These are phyloP conservation scores for Amylocarpus encephaloides DNA, from an alignment of 2,329 filamentous ascomycete species.

Conservation along the genomic window DNA sequence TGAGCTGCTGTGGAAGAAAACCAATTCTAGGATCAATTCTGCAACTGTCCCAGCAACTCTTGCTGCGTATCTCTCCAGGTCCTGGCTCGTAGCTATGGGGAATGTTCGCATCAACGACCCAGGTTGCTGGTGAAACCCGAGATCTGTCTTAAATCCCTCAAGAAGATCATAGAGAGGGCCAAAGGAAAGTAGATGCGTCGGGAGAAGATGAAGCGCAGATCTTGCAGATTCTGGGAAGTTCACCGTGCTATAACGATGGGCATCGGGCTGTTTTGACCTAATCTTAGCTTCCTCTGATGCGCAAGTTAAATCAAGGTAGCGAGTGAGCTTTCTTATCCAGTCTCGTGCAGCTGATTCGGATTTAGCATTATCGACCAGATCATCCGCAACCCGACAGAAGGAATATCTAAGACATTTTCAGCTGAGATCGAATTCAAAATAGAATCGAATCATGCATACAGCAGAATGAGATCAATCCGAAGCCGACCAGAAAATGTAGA, in stretches of 20 bases:
- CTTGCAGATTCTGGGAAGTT: slow-evolving; percentile 26
- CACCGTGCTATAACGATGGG: slow-evolving; percentile 19
- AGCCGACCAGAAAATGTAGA: slow-evolving; percentile 62
- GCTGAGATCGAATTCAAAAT: background rate
- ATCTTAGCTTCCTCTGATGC: slow-evolving; percentile 24
- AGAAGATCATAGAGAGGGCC: slow-evolving; percentile 58
- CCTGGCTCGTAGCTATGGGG: slow-evolving; percentile 52
- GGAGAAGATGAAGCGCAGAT: slow-evolving; percentile 52
- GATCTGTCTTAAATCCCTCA: slow-evolving; percentile 62
- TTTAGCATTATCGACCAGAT: slow-evolving; percentile 61
- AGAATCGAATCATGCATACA: slow-evolving; percentile 38
- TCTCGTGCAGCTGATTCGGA: slow-evolving; percentile 44
- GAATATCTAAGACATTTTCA: slow-evolving; percentile 49
- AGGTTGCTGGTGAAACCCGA: slow-evolving; percentile 42
- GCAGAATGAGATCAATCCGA: slow-evolving; percentile 59
- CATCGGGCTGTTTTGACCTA: slow-evolving; percentile 14
- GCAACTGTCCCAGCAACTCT: slow-evolving; percentile 68
- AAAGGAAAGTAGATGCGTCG: slow-evolving; percentile 47
- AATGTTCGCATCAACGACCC: slow-evolving; percentile 6
- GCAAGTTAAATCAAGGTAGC: slow-evolving; percentile 51
- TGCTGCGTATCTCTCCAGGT: slow-evolving; percentile 58
- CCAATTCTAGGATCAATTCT: slow-evolving; percentile 59
- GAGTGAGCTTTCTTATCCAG: slow-evolving; percentile 53
- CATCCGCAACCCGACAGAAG: slow-evolving; percentile 68
- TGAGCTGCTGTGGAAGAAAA: slow-evolving; percentile 47